These are phyloP conservation scores for Aschersonia sp. DNA, from an alignment of 2,329 filamentous ascomycete species.

Conservation along the genomic window DNA sequence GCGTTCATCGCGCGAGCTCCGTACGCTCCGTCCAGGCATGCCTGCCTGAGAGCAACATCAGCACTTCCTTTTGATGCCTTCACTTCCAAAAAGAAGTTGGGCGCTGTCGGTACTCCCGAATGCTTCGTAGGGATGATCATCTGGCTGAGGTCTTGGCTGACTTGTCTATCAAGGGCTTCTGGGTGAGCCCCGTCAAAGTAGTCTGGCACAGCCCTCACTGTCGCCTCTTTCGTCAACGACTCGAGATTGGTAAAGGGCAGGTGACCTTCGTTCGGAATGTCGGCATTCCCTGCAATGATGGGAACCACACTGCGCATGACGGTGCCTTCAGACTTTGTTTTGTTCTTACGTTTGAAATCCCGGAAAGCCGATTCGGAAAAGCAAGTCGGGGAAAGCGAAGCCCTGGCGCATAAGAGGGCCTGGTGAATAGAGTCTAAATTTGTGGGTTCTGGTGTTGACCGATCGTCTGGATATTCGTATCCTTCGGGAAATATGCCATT, in stretches of 20 bases:
- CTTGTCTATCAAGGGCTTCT: constrained; percentile 10
- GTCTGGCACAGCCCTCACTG: constrained; percentile 18
- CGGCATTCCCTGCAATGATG: background rate
- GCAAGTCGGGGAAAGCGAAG: constrained; percentile 1
- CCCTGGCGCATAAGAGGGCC: background rate
- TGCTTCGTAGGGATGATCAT: constrained; percentile 18
- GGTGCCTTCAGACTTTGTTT: constrained; percentile 19
- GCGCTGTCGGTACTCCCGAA: constrained; percentile 14
- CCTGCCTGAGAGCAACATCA: constrained; percentile 15
- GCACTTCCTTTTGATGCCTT: constrained; percentile 17
- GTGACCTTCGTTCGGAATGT: constrained; percentile 1
- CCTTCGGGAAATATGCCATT: background rate
- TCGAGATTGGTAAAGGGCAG: constrained; percentile 12
- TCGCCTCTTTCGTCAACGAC: constrained; percentile 16
- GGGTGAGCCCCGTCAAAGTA: constrained; percentile 17
- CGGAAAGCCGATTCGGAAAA: constrained; percentile 15
- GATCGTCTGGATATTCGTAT: background rate
- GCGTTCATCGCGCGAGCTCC: constrained; percentile 1
- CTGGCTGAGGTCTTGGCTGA: constrained; percentile 6
- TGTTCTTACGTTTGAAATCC: constrained; percentile 13
- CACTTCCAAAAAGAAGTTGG: constrained; percentile 23
- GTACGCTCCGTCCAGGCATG: constrained; percentile 18
- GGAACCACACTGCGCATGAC: constrained; percentile 16
- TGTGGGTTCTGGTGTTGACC: background rate
- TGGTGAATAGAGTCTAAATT: background rate